Percentiles rank a stretch among this genome's conserved stretches.
Conservation (phyloP, 768 basidiomycete species). For the Serendipita sp. region DNA sequence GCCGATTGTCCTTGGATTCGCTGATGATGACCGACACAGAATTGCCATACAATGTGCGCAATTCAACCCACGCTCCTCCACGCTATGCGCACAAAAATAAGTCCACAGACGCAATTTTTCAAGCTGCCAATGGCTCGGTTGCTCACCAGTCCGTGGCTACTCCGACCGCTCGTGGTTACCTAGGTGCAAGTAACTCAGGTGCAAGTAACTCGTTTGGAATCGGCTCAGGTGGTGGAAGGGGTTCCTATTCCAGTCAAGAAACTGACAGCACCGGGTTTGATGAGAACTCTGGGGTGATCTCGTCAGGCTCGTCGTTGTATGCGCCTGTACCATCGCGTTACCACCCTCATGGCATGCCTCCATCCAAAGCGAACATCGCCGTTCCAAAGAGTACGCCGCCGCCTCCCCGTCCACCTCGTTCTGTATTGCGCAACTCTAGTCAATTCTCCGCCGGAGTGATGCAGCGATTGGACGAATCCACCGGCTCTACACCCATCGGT, state of each 20-base stretch:
- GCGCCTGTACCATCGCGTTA: not conserved
- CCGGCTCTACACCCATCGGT: not conserved
- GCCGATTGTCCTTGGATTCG: not conserved
- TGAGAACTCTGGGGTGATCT: not conserved
- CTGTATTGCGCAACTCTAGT: not conserved
- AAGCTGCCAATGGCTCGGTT: not conserved
- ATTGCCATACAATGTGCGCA: not conserved
- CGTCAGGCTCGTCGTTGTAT: not conserved
- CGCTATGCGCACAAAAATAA: slow-evolving; percentile 1
- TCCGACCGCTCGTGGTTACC: not conserved
- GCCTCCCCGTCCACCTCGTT: not conserved
- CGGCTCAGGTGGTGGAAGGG: not conserved
- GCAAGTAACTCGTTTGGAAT: not conserved
- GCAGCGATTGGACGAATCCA: not conserved
- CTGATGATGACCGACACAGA: not conserved
- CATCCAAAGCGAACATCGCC: not conserved
- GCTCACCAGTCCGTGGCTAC: not conserved
- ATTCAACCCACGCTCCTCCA: not conserved
- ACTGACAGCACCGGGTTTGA: not conserved
- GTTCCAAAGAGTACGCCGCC: not conserved
- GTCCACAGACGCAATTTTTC: not conserved
- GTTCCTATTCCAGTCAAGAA: slow-evolving; percentile 1
- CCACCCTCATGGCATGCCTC: not conserved
- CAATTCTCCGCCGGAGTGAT: not conserved
- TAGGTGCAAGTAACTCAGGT: not conserved